Conservation (phyloP, 2,329 filamentous ascomycete genomes). For the Claviceps sp. region DNA sequence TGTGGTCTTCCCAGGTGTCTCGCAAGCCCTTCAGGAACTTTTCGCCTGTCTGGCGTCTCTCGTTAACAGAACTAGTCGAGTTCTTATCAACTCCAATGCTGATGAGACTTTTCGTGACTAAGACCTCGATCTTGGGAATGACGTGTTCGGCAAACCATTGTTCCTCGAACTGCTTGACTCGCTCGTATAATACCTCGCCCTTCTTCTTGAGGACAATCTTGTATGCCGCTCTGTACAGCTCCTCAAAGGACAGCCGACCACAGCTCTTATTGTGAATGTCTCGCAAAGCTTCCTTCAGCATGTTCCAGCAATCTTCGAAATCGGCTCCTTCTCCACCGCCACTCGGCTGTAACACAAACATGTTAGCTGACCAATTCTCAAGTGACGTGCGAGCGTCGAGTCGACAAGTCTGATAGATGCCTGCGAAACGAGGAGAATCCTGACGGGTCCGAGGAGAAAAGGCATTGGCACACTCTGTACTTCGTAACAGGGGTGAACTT, state of each 20-base stretch:
- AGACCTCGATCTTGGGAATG: slow-evolving; percentile 51
- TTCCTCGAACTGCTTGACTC: slow-evolving; percentile 69
- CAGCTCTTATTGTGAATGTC: slow-evolving; percentile 92
- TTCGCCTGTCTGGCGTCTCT: slow-evolving; percentile 69
- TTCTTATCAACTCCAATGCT: slow-evolving; percentile 44
- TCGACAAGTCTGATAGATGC: neutral
- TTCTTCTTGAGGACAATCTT: slow-evolving; percentile 86
- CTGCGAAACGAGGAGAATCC: neutral
- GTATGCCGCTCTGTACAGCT: slow-evolving; percentile 87
- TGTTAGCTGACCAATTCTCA: slow-evolving; percentile 10
- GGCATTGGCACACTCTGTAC: neutral
- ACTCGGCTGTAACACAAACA: slow-evolving; percentile 16
- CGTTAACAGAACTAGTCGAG: slow-evolving; percentile 53
- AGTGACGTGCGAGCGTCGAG: neutral
- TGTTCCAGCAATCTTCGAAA: slow-evolving; percentile 76
- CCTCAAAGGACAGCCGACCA: slow-evolving; percentile 82
- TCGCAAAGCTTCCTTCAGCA: slow-evolving; percentile 60
- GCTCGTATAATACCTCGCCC: slow-evolving; percentile 66
- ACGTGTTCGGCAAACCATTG: slow-evolving; percentile 68
- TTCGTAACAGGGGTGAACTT: neutral
- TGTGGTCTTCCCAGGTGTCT: slow-evolving; percentile 76
- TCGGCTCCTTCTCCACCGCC: slow-evolving; percentile 48
- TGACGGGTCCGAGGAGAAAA: neutral
- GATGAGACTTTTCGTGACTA: slow-evolving; percentile 58
- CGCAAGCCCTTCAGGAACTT: slow-evolving; percentile 66